Conservation (phyloP, 2,329 filamentous ascomycete species). For the Ceratocystis diversiconidia region DNA sequence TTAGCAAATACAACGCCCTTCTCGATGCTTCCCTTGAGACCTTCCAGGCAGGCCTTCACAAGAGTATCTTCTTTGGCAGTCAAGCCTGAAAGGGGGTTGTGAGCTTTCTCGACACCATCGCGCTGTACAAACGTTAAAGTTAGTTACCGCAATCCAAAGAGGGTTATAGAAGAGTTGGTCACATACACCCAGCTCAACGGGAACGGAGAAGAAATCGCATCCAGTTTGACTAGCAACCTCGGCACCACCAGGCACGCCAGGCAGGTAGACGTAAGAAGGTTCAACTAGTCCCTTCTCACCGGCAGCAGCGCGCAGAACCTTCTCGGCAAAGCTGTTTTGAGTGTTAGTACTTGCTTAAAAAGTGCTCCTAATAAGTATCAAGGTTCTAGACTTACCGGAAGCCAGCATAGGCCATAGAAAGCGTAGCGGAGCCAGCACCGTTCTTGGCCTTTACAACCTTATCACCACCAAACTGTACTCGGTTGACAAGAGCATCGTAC, state of each 20-base stretch:
- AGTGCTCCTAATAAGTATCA: background rate
- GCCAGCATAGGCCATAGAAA: slow-evolving; percentile 92
- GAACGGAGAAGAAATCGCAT: slow-evolving; percentile 88
- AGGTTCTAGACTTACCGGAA: slow-evolving; percentile 50
- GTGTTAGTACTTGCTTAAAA: slow-evolving; percentile 24
- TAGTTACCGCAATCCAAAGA: background rate
- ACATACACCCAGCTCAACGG: slow-evolving; percentile 85
- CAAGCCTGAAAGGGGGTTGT: slow-evolving; percentile 61
- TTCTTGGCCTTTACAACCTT: slow-evolving; percentile 94
- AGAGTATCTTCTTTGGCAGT: slow-evolving; percentile 83
- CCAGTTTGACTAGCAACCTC: slow-evolving; percentile 73
- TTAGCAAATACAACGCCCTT: slow-evolving; percentile 86
- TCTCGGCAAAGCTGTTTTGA: slow-evolving; percentile 64
- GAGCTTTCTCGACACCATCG: slow-evolving; percentile 72
- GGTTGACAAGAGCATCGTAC: slow-evolving; percentile 79
- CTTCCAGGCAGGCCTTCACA: slow-evolving; percentile 58
- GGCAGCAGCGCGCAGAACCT: slow-evolving; percentile 73
- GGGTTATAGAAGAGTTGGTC: slow-evolving; percentile 20
- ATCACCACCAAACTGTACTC: slow-evolving; percentile 95
- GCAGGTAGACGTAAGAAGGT: slow-evolving; percentile 90
- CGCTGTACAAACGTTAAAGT: slow-evolving; percentile 37
- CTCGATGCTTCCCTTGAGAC: slow-evolving; percentile 80
- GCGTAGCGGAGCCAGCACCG: slow-evolving; percentile 74
- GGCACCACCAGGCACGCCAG: slow-evolving; percentile 75
- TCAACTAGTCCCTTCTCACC: slow-evolving; percentile 89